Conservation (phyloP, 2,329 filamentous ascomycete genomes). For the Aspergillus glaucus region DNA sequence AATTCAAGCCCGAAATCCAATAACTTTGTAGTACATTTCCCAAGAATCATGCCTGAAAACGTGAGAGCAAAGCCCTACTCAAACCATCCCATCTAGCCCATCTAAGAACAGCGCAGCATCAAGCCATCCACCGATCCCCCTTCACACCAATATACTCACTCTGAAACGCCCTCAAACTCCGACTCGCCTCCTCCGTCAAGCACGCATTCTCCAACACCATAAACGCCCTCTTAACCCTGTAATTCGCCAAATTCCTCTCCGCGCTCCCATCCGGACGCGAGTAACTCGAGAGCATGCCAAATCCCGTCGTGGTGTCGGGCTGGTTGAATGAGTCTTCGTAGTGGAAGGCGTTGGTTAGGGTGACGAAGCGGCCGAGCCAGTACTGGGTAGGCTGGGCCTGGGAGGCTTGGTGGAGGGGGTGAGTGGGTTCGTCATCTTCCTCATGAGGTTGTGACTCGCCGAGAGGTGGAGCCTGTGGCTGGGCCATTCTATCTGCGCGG, state of each 20-base stretch:
- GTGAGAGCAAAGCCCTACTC: too few species aligned
- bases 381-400: conserved; percentile 20
- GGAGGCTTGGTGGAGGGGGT: conserved; percentile 13
- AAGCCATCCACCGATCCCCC: conserved; percentile 15
- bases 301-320: conserved; percentile 21
- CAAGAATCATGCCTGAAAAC: too few species aligned
- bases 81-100: too few species aligned
- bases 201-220: conserved; percentile 29
- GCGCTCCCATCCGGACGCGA: conserved; percentile 10
- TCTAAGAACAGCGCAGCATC: neutral
- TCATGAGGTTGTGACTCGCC: neutral
- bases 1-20: too few species aligned
- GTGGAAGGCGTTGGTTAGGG: conserved; percentile 25
- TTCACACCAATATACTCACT: conserved; percentile 17
- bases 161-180: conserved; percentile 27
- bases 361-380: conserved; percentile 28
- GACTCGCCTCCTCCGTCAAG: conserved; percentile 27
- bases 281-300: conserved; percentile 18
- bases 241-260: conserved; percentile 11
- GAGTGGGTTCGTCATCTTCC: neutral
- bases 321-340: conserved; percentile 26
- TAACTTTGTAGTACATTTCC: too few species aligned
- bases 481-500: conserved; percentile 10
- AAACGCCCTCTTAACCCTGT: conserved; percentile 27
- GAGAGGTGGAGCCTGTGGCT: neutral